A percentile compares a stretch with the other conserved stretches of the same genome.
Conservation (phyloP, 768 basidiomycete genomes). For the Solioccasus polychromus region DNA sequence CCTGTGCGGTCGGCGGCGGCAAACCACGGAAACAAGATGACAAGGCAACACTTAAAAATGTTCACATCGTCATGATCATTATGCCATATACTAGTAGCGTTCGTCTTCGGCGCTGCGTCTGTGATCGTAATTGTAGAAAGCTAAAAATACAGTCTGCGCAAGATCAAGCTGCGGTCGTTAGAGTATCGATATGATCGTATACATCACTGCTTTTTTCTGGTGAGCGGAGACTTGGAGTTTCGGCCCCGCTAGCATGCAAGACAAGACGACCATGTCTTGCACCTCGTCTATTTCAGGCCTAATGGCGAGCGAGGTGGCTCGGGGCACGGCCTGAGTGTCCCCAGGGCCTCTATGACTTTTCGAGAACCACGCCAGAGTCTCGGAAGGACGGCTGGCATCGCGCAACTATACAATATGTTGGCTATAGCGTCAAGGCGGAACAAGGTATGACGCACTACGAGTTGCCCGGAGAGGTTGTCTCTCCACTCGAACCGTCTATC, state of each 20-base stretch:
- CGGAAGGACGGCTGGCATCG: slow-evolving; percentile 4
- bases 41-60: no score
- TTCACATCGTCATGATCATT: no score
- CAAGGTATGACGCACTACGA: slow-evolving; percentile 13
- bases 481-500: slow-evolving; percentile 16
- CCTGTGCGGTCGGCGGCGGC: no score
- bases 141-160: not conserved
- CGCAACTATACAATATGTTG: slow-evolving; percentile 4
- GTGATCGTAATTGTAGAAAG: no score
- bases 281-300: slow-evolving; percentile 10
- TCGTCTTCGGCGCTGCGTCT: no score
- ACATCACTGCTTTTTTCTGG: not conserved
- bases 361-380: slow-evolving; percentile 14
- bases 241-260: slow-evolving; percentile 18
- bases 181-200: not conserved
- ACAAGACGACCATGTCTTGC: slow-evolving; percentile 17
- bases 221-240: slow-evolving; percentile 1
- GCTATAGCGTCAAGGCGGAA: not conserved
- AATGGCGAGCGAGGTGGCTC: slow-evolving; percentile 10
- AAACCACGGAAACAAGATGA: no score
- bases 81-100: no score
- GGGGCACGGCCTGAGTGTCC: not conserved
- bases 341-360: not conserved
- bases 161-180: not conserved
- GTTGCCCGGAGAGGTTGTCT: not conserved